Evolutionary conservation across 352 stramenopile genomes (phyloP), one percentile per base, ranked within the genome.

Genomic region (Globisporangium irregulare): DNA sequence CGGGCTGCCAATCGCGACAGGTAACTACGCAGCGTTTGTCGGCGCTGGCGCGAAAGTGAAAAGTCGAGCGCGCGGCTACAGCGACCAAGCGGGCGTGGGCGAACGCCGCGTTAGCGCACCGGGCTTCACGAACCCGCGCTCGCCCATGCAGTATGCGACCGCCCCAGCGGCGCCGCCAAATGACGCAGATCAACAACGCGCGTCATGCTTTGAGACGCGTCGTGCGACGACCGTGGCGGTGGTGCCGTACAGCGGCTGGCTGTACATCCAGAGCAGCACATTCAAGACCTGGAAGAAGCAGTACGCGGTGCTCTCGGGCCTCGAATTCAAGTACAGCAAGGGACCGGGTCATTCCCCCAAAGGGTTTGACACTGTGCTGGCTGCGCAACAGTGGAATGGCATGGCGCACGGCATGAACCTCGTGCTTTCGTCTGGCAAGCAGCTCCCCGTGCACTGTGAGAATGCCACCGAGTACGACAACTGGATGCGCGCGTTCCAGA

Each of bases 311-410:
- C 70, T 93, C 2, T 90, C 86, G 0, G 86, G 86, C 0, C 66
- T 84, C 3, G 84, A 94, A 48, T 92, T 94, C 59, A 87, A 87
- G 67, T 93, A 88, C 79, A 86, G 80, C 65, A 80, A 85, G 29
- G 84, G 79, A 1, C 74, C 74, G 1, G 86, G 86, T 0, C 81
- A 90, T n/a, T 68, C 81, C 10, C 85, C 84, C 0, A 90, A 90
- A 43, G 81, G 82, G 7, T 92, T 91, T 51, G 84, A 80, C 27
- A 73, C 85, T n/a, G 27, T 94, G 51, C 73, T 79, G 65, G 71
- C 74, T 1, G 72, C 83, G 3, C 68, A 79, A 3, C 67, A 61
- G 4, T 85, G 84, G 79, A 73, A 82, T 18, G 78, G 74, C 32
- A 69, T 86, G 67, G 64, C 70, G 3, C 82, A 76, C 48, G 86